Evolutionary conservation across 768 basidiomycete species (phyloP), one percentile per base, ranked within the genome.

Genomic region (Leucocoprinus birnbaumii): DNA sequence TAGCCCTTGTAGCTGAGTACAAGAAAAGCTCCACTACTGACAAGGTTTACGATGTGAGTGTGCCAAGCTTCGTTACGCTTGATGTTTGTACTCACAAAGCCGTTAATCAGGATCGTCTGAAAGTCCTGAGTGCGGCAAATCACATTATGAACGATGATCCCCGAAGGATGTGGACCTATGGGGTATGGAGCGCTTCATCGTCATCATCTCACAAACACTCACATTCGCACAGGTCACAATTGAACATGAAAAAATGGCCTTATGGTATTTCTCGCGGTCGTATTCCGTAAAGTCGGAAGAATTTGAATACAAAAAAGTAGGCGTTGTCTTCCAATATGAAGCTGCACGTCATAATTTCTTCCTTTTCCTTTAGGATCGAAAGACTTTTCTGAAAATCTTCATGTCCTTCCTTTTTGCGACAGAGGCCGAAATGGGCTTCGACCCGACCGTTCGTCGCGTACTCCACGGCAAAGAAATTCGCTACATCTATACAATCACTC

Each of bases 1-100:
- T 55, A 10, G 55, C 54, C 7, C 54, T 64, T 14, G 27, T 57
- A 19, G 48, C 56, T 42, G 61, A 54, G 48, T 58, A 54, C 42
- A 61, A 60, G 27, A 53, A 55, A 16, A 31, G 31, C 11, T 44
- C n/a, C 25, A 0, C 19, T 14, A 34, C 9, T 22, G 27, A 27
- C 4, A 26, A 27, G 16, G 16, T 10, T 4, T 8, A 31, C 16
- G 45, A 31, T 46, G 45, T 46, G 27, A n/a, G 45, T 25, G 31
- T 31, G 5, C 11, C 11, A 11, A 5, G 11, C 11, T 31, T 5
- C n/a, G 31, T 31, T 5, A 31, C 31, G 6, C 5, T 31, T 31
- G 6, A 31, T 31, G 31, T 5, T 11, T 31, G 14, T 26, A 10
- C 2, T 46, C n/a, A 19, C 34, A 5, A 1, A 9, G 2, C 7